A percentile compares a stretch with the other conserved stretches of the same genome.
Evolutionary conservation across 2,329 filamentous ascomycete genomes (phyloP).

Genomic region (Nigrospora oryzae): DNA sequence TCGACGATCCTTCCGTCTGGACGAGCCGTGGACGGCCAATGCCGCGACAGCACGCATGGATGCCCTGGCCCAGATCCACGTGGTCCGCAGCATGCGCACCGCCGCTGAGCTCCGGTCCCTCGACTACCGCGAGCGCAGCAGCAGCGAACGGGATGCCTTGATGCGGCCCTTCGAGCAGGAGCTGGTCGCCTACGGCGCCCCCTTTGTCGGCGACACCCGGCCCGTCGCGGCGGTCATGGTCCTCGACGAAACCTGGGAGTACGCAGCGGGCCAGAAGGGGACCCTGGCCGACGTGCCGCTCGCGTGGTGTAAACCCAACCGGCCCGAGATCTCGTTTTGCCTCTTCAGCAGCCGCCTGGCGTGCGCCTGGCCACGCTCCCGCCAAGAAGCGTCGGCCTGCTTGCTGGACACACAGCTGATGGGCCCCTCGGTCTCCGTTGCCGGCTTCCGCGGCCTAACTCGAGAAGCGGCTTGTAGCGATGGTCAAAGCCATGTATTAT

Average conservation of each 20-base stretch:
- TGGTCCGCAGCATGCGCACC: constrained; percentile 58
- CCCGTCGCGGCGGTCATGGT: constrained; percentile 64
- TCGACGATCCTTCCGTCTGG: constrained; percentile 61
- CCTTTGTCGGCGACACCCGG: constrained; percentile 26
- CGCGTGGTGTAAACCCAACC: constrained; percentile 46
- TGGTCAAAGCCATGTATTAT: no score
- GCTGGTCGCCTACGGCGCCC: constrained; percentile 35
- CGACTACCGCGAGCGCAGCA: constrained; percentile 50
- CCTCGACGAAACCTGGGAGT: constrained; percentile 51
- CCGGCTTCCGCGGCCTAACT: no score
- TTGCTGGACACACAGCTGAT: constrained; percentile 27
- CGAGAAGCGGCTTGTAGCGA: no score
- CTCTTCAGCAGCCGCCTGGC: constrained; percentile 66
- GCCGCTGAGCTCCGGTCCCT: constrained; percentile 57
- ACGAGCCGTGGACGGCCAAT: constrained; percentile 54
- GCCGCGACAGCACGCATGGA: constrained; percentile 26
- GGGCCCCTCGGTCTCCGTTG: constrained; percentile 13
- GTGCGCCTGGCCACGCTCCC: constrained; percentile 60
- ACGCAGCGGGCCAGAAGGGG: constrained; percentile 48
- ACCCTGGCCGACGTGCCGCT: constrained; percentile 52
- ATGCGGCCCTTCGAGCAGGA: constrained; percentile 22
- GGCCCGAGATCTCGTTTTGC: constrained; percentile 51
- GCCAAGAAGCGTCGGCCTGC: constrained; percentile 55
- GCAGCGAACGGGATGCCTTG: constrained; percentile 48
- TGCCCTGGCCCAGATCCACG: constrained; percentile 60